A percentile compares a stretch with the other conserved stretches of the same genome.
Conservation (phyloP, 306 rosid genomes). For the Clitoria ternatea region DNA sequence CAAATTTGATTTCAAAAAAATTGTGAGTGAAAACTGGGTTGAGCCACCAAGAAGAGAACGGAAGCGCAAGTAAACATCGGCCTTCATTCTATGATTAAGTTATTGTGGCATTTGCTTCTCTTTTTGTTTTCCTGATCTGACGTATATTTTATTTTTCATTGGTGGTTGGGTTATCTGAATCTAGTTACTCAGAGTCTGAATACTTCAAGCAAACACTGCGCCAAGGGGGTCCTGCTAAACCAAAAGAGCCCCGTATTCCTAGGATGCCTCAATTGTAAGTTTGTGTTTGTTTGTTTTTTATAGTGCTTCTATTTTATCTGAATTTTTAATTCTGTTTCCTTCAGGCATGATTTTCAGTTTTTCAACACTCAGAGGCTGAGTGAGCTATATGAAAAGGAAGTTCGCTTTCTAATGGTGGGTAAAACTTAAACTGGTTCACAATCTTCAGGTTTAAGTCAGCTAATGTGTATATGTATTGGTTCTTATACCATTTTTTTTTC, state of each 20-base stretch:
- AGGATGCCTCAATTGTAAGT: slow-evolving; percentile 98
- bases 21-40: slow-evolving; percentile 92
- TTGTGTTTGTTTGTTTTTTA: slow-evolving; percentile 6
- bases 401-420: slow-evolving; percentile 93
- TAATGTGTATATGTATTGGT: slow-evolving; percentile 5
- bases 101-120: too few relatives aligned
- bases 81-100: neutral
- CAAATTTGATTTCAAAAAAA: slow-evolving; percentile 91
- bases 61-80: slow-evolving; percentile 74
- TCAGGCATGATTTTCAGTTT: slow-evolving; percentile 95
- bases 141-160: neutral
- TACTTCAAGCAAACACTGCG: slow-evolving; percentile 99
- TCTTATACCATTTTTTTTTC: slow-evolving; percentile 31
- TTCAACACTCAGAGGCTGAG: slow-evolving; percentile 88
- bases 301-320: neutral
- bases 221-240: slow-evolving; percentile 90
- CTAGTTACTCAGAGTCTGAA: slow-evolving; percentile 92
- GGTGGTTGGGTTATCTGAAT: neutral
- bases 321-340: slow-evolving; percentile 17
- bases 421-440: slow-evolving; percentile 1
- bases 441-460: neutral
- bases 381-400: slow-evolving; percentile 98
- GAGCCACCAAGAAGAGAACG: slow-evolving; percentile 98
- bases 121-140: neutral
- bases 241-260: slow-evolving; percentile 95